A percentile compares a stretch with the other conserved stretches of the same genome.
These are phyloP conservation scores for Trametes cinnabarina DNA, from an alignment of 768 basidiomycete genomes.

Conservation along the genomic window DNA sequence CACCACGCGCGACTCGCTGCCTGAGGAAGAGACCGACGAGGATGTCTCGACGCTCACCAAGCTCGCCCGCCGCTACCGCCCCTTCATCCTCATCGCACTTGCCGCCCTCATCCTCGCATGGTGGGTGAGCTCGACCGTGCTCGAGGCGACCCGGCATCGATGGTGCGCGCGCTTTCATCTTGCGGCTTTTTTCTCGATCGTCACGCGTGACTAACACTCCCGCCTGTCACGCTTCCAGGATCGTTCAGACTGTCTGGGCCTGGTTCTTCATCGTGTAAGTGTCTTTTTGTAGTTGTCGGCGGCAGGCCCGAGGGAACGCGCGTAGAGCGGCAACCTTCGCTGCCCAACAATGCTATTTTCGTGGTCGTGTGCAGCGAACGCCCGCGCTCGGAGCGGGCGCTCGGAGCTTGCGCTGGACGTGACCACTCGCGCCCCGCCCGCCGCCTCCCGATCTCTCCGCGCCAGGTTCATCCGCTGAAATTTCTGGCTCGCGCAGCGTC, in stretches of 20 bases:
- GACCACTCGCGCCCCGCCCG: background rate
- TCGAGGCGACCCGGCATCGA: conserved; percentile 68
- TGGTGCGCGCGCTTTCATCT: conserved; percentile 48
- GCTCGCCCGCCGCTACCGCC: conserved; percentile 23
- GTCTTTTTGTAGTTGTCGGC: background rate
- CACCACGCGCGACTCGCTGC: background rate
- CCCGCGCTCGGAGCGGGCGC: background rate
- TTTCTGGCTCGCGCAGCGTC: conserved; percentile 32
- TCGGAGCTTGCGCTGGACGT: conserved; percentile 1
- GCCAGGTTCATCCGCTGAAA: background rate
- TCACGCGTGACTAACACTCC: conserved; percentile 6
- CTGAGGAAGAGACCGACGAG: conserved; percentile 21
- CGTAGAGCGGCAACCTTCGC: too few species aligned
- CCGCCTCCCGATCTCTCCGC: background rate
- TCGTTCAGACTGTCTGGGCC: conserved; percentile 77
- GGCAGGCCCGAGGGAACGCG: background rate
- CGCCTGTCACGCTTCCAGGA: conserved; percentile 41
- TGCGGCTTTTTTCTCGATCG: conserved; percentile 8
- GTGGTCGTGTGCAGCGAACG: background rate
- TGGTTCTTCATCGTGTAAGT: conserved; percentile 79
- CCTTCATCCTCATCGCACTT: conserved; percentile 45
- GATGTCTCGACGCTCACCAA: conserved; percentile 8
- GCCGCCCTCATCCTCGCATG: conserved; percentile 71
- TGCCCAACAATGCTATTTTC: too few species aligned
- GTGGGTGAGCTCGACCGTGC: conserved; percentile 79